phyloP scores from a whole-genome alignment of 2,329 filamentous ascomycete species.

The Talaromyces piceae region DNA sequence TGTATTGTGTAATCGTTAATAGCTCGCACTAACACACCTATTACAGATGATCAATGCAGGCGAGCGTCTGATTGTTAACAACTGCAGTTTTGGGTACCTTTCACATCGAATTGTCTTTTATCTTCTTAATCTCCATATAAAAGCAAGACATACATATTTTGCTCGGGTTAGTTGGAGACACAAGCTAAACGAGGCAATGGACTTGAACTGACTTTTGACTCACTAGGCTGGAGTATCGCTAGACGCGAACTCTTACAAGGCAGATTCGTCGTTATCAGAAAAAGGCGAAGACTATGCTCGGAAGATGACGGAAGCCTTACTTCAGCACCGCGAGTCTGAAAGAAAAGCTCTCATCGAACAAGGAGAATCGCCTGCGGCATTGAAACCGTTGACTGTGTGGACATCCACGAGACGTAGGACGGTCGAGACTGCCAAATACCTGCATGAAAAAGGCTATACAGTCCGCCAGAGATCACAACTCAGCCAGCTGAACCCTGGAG shows the following conservation, averaged over 20 bases:
- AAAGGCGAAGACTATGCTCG: slow-evolving; percentile 73
- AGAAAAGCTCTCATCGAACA: slow-evolving; percentile 60
- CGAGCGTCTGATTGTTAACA: slow-evolving; percentile 88
- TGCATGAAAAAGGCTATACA: slow-evolving; percentile 73
- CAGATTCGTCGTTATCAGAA: slow-evolving; percentile 75
- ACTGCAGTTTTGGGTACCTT: slow-evolving; percentile 91
- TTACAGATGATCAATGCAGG: slow-evolving; percentile 88
- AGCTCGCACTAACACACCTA: not conserved
- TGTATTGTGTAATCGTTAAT: not conserved
- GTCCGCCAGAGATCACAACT: slow-evolving; percentile 90
- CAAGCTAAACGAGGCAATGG: not conserved
- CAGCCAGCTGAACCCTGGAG: slow-evolving; percentile 93
- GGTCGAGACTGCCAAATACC: slow-evolving; percentile 76
- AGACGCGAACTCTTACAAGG: slow-evolving; percentile 88
- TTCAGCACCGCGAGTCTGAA: slow-evolving; percentile 78
- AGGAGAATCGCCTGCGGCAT: slow-evolving; percentile 58
- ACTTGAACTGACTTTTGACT: slow-evolving; percentile 11
- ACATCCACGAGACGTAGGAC: slow-evolving; percentile 87
- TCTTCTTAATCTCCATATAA: slow-evolving; percentile 94
- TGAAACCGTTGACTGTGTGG: slow-evolving; percentile 85
- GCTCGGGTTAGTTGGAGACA: slow-evolving; percentile 50
- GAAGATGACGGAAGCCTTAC: slow-evolving; percentile 76
- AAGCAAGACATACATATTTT: slow-evolving; percentile 88
- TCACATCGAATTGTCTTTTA: slow-evolving; percentile 98
- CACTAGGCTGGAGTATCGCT: slow-evolving; percentile 66